A percentile compares a stretch with the other conserved stretches of the same genome.
phyloP scores from a whole-genome alignment of 257 asterid species.

The Gardenia jasminoides region DNA sequence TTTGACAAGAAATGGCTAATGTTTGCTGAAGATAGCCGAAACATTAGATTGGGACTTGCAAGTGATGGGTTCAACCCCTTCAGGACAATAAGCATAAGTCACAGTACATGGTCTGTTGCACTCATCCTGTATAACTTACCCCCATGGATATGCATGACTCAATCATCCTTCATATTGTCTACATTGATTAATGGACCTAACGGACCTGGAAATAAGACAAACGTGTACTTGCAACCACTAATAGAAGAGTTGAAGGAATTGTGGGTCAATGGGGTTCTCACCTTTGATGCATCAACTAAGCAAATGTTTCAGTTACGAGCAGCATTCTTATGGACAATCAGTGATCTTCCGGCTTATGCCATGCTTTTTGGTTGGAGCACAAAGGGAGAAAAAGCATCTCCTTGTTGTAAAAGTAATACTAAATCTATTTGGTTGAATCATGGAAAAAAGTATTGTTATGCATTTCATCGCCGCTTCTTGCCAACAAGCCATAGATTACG shows the following conservation, averaged over 20 bases:
- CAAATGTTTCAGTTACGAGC: no score
- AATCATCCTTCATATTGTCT: no score
- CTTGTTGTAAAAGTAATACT: background rate
- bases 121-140: no score
- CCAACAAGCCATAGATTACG: background rate
- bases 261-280: background rate
- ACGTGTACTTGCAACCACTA: background rate
- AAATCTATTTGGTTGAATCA: background rate
- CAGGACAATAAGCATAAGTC: no score
- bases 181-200: no score
- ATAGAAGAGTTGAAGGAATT: background rate
- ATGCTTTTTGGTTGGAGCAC: background rate
- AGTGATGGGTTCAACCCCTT: no score
- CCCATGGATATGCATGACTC: no score
- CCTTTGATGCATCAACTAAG: background rate
- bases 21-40: no score
- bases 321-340: background rate
- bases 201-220: background rate
- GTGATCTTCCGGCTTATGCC: background rate
- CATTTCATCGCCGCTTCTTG: background rate
- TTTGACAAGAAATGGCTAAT: no score
- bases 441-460: background rate
- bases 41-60: no score
- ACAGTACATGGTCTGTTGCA: no score
- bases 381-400: conserved; percentile 3